A percentile compares a stretch with the other conserved stretches of the same genome.
phyloP scores from a whole-genome alignment of 768 basidiomycete species.

The Hortiboletus flavorubellus region DNA sequence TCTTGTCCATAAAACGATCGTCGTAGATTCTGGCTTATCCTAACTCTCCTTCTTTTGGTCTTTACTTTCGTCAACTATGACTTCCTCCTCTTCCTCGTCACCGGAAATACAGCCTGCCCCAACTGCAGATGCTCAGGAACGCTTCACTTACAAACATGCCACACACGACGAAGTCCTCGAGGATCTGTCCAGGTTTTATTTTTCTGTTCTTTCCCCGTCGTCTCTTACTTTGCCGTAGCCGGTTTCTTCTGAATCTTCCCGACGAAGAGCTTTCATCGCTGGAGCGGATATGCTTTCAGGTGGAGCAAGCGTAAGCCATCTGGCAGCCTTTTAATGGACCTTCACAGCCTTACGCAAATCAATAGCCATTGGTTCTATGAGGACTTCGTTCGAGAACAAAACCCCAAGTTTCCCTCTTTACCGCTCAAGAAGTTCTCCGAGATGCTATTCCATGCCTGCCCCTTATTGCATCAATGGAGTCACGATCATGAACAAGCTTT shows the following conservation, averaged over 20 bases:
- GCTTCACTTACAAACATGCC: conserved; percentile 63
- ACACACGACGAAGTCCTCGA: conserved; percentile 85
- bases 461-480: conserved; percentile 78
- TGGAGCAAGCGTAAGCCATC: conserved; percentile 90
- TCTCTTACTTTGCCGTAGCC: conserved; percentile 45
- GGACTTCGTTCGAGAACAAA: conserved; percentile 94
- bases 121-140: conserved; percentile 36
- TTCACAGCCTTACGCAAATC: conserved; percentile 11
- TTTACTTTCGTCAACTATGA: conserved; percentile 44
- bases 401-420: conserved; percentile 81
- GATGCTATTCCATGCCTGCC: conserved; percentile 83
- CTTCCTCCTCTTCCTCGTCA: conserved; percentile 75
- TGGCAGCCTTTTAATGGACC: conserved; percentile 7
- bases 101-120: conserved; percentile 62
- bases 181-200: conserved; percentile 76
- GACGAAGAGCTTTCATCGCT: conserved; percentile 87
- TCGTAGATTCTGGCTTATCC: conserved; percentile 25
- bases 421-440: conserved; percentile 92
- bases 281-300: conserved; percentile 96
- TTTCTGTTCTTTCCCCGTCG: conserved; percentile 4
- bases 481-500: conserved; percentile 84
- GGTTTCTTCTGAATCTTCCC: conserved; percentile 96
- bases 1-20: conserved; percentile 33
- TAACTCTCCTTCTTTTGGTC: conserved; percentile 29
- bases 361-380: conserved; percentile 99